phyloP scores from a whole-genome alignment of 2,329 filamentous ascomycete genomes.

The Aaosphaeria arxii region DNA sequence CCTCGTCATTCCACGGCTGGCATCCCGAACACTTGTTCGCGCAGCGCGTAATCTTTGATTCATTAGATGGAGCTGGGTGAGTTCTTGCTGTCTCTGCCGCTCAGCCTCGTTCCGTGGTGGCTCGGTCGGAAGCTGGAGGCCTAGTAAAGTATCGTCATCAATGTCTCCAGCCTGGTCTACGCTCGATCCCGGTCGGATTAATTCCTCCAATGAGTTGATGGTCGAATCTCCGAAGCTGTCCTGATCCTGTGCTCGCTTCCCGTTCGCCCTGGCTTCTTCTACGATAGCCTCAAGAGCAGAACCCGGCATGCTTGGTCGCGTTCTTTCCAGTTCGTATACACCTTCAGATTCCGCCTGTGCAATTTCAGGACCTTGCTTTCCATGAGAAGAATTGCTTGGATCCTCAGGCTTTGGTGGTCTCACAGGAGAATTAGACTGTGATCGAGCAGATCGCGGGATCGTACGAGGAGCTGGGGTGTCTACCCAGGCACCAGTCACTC shows the following conservation, averaged over 20 bases:
- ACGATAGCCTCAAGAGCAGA: constrained; percentile 42
- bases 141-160: constrained; percentile 34
- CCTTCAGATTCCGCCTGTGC: no score
- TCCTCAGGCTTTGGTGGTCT: background rate
- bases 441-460: constrained; percentile 6
- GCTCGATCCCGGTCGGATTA: constrained; percentile 29
- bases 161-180: constrained; percentile 11
- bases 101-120: constrained; percentile 39
- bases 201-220: constrained; percentile 46
- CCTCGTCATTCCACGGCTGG: constrained; percentile 40
- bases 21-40: constrained; percentile 43
- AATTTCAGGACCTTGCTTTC: background rate
- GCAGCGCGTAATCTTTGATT: constrained; percentile 40
- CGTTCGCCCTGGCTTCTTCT: constrained; percentile 31
- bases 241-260: constrained; percentile 5
- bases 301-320: constrained; percentile 24
- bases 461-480: constrained; percentile 43
- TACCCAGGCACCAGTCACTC: constrained; percentile 48
- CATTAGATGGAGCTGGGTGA: constrained; percentile 41
- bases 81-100: constrained; percentile 41
- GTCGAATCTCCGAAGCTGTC: constrained; percentile 45
- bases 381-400: background rate
- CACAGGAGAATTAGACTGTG: constrained; percentile 16
- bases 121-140: constrained; percentile 22
- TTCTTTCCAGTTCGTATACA: constrained; percentile 2